Evolutionary conservation across 495 filamentous ascomycete genomes (phyloP).

Genomic region (Trichoderma virens): DNA sequence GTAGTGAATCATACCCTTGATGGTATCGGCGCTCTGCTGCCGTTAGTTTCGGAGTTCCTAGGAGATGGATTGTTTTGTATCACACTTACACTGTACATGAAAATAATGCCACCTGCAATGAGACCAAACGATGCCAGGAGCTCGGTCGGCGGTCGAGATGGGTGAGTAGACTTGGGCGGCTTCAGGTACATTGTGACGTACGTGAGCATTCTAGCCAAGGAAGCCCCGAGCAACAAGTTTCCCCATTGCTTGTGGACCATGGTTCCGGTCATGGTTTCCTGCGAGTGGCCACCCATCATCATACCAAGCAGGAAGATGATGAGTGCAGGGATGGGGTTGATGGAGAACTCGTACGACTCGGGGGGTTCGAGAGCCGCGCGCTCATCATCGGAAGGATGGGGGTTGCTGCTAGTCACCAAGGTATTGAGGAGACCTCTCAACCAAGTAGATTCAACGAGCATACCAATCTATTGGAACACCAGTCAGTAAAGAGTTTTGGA

Average conservation of each 20-base stretch:
- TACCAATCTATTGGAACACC: slow-evolving; percentile 54
- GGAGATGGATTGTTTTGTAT: background rate
- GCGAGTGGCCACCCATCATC: slow-evolving; percentile 94
- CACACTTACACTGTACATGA: slow-evolving; percentile 79
- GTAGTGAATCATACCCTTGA: slow-evolving; percentile 69
- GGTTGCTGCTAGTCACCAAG: slow-evolving; percentile 35
- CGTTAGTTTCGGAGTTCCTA: background rate
- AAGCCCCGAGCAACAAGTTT: slow-evolving; percentile 71
- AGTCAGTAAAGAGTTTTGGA: background rate
- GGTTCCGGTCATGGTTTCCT: slow-evolving; percentile 72
- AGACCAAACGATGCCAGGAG: slow-evolving; percentile 79
- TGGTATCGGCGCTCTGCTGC: slow-evolving; percentile 57
- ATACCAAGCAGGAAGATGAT: slow-evolving; percentile 78
- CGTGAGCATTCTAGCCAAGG: slow-evolving; percentile 67
- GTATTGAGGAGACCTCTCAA: slow-evolving; percentile 66
- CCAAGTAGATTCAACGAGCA: slow-evolving; percentile 76
- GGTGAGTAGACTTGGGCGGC: slow-evolving; percentile 77
- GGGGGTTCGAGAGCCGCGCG: slow-evolving; percentile 51
- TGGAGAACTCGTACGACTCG: slow-evolving; percentile 61
- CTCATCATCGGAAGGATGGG: slow-evolving; percentile 29
- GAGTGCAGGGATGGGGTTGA: slow-evolving; percentile 85
- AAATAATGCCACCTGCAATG: slow-evolving; percentile 78
- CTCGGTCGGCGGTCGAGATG: slow-evolving; percentile 86
- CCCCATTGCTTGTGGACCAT: slow-evolving; percentile 98
- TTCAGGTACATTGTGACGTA: slow-evolving; percentile 74